These are phyloP conservation scores for Apiotrichum siamense DNA, from an alignment of 1,284 basidiomycete genomes.

Conservation along the genomic window DNA sequence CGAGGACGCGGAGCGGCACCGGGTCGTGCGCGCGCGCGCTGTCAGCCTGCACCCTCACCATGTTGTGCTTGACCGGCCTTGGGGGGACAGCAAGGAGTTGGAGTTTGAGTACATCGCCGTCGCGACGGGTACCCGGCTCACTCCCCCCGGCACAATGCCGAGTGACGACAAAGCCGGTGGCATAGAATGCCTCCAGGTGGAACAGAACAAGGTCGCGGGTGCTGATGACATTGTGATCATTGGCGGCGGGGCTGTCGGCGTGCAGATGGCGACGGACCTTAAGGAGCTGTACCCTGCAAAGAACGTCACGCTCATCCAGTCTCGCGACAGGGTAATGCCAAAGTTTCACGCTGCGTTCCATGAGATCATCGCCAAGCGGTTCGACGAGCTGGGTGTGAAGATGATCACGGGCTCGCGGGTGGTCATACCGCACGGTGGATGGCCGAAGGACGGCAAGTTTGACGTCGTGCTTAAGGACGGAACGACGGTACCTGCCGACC, in stretches of 20 bases:
- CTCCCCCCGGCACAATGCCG: constrained; percentile 31
- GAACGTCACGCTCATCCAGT: constrained; percentile 62
- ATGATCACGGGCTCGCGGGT: constrained; percentile 27
- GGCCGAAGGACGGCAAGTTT: constrained; percentile 32
- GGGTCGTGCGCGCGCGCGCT: constrained; percentile 14
- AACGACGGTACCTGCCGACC: constrained; percentile 25
- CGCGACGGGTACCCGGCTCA: constrained; percentile 35
- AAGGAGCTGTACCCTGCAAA: constrained; percentile 57
- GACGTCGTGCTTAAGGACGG: constrained; percentile 40
- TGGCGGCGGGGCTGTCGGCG: constrained; percentile 49
- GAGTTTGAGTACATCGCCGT: constrained; percentile 39
- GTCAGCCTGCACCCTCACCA: constrained; percentile 4
- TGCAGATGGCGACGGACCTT: constrained; percentile 63
- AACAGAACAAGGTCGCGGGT: constrained; percentile 21
- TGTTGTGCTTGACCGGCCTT: constrained; percentile 16
- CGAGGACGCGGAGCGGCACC: constrained; percentile 7
- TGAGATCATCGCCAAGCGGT: constrained; percentile 38
- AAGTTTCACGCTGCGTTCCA: constrained; percentile 58
- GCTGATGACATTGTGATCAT: constrained; percentile 35
- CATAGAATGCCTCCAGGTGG: constrained; percentile 18
- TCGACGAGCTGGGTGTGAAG: constrained; percentile 46
- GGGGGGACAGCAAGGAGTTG: constrained; percentile 12
- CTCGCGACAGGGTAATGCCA: constrained; percentile 57
- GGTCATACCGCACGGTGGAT: constrained; percentile 44
- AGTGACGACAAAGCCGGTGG: constrained; percentile 17